Conservation (phyloP, 148 eudicot genomes). For the Chenopodium album region DNA sequence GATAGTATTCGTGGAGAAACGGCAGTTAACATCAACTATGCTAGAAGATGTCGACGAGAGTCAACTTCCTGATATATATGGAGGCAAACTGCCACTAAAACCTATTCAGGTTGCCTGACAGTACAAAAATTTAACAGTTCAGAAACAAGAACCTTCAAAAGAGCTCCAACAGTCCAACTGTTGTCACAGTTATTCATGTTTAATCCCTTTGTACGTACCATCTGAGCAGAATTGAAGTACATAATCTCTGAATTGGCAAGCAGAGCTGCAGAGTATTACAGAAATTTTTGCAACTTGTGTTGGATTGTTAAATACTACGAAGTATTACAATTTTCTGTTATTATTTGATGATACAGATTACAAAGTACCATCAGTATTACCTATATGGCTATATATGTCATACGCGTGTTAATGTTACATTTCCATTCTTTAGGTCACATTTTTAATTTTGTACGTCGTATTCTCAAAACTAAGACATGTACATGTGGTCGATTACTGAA, state of each 20-base stretch:
- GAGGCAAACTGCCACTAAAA: slow-evolving; percentile 55
- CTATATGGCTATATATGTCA: too few species aligned
- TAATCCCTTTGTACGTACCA: background rate
- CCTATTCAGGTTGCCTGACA: slow-evolving; percentile 54
- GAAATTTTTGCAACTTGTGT: background rate
- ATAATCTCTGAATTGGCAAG: background rate
- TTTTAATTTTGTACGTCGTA: too few species aligned
- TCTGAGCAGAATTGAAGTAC: background rate
- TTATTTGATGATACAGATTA: background rate
- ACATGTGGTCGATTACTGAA: too few species aligned
- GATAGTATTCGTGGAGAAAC: slow-evolving; percentile 64
- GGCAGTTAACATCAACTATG: slow-evolving; percentile 35
- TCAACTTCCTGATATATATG: slow-evolving; percentile 63
- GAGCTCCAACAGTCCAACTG: too few species aligned
- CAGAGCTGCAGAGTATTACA: background rate
- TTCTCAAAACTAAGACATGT: too few species aligned
- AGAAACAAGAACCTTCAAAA: background rate
- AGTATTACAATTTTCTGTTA: too few species aligned
- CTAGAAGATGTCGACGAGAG: slow-evolving; percentile 27
- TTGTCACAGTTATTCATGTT: too few species aligned
- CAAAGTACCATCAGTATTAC: too few species aligned
- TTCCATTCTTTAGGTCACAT: too few species aligned
- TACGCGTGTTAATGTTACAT: too few species aligned
- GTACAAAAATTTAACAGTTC: background rate
- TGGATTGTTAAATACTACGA: too few species aligned